phyloP scores from a whole-genome alignment of 805 yeast genomes.

The Myxozyma kluyveri region DNA sequence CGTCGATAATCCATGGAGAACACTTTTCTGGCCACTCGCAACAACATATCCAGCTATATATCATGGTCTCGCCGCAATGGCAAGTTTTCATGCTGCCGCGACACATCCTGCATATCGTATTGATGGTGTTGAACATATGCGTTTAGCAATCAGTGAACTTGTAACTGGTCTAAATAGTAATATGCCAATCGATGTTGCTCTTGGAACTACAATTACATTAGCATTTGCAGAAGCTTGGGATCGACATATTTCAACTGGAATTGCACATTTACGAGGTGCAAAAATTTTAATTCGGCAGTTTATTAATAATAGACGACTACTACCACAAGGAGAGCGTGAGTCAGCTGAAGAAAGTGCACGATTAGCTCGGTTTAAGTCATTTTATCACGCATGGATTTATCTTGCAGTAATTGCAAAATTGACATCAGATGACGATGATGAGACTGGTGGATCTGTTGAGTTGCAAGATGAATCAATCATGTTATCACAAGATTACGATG shows the following conservation, averaged over 20 bases:
- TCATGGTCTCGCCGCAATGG: slow-evolving; percentile 65
- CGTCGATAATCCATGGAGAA: slow-evolving; percentile 69
- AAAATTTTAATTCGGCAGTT: slow-evolving; percentile 49
- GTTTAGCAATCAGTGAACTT: slow-evolving; percentile 55
- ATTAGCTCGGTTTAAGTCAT: slow-evolving; percentile 44
- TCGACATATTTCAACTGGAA: slow-evolving; percentile 62
- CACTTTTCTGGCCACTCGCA: slow-evolving; percentile 55
- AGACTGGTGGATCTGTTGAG: slow-evolving; percentile 24
- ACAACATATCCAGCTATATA: slow-evolving; percentile 54
- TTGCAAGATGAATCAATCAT: slow-evolving; percentile 23
- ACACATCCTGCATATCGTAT: slow-evolving; percentile 43
- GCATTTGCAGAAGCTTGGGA: slow-evolving; percentile 71
- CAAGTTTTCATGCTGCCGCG: slow-evolving; percentile 56
- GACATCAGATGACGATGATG: slow-evolving; percentile 51
- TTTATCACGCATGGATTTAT: slow-evolving; percentile 66
- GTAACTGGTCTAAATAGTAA: slow-evolving; percentile 52
- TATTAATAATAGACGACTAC: slow-evolving; percentile 12
- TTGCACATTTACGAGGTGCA: slow-evolving; percentile 68
- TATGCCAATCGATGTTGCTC: slow-evolving; percentile 59
- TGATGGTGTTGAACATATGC: slow-evolving; percentile 58
- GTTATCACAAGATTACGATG: slow-evolving; percentile 1
- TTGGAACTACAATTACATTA: slow-evolving; percentile 60
- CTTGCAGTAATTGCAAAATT: slow-evolving; percentile 65
- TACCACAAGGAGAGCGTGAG: slow-evolving; percentile 6
- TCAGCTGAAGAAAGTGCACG: slow-evolving; percentile 17